Base-by-base conservation (phyloP, 306 rosid species). In the Lathyrus oleraceus region DNA sequence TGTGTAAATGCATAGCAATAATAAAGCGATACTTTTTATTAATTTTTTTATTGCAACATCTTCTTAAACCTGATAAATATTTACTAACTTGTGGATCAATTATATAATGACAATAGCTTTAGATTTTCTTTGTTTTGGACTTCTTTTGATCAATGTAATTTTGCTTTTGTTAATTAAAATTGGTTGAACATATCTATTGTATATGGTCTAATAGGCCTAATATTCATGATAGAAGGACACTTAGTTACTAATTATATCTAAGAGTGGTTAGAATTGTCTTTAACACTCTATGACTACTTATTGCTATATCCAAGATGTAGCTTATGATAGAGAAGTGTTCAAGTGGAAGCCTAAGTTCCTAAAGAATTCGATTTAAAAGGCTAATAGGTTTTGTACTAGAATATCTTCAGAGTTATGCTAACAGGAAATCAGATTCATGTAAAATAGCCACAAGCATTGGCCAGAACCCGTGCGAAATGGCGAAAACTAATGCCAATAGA, bases 1-100 rank as follows among this genome's bases (percentile, higher is more conserved):
- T 36, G 23, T 59, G 38, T 72, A 60, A 45, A 65, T 58, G 27
- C 17, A 47, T 65, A 57, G 30, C 9, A 40, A 57, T 71, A 44
- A 57, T 56, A 16, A 25, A 65, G 52, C 2, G 5, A 10, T 35
- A 36, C 4, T 16, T 52, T 64, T 44, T 32, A 45, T 36, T 8
- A 51, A 56, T 8, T 56, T 54, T 54, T 12, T 10, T 4, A 16
- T 72, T 48, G 40, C 21, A 65, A 8, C 8, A 65, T 23, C 40
- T 21, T 65, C 21, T 21, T 23, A 44, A 2, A n/a, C 21, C 8
- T 14, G 4, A 7, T 43, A 14, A 9, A 14, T 8, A 42, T 43
- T 65, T 44, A 65, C 14, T 23, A 19, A 36, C 16, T 38, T 10
- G 27, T 17, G 4, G 16, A 38, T 17, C 67, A 17, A 10, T 36